Percentiles rank a stretch among this genome's conserved stretches.
Conservation (phyloP, 352 stramenopile genomes). For the Globisporangium canariense region DNA sequence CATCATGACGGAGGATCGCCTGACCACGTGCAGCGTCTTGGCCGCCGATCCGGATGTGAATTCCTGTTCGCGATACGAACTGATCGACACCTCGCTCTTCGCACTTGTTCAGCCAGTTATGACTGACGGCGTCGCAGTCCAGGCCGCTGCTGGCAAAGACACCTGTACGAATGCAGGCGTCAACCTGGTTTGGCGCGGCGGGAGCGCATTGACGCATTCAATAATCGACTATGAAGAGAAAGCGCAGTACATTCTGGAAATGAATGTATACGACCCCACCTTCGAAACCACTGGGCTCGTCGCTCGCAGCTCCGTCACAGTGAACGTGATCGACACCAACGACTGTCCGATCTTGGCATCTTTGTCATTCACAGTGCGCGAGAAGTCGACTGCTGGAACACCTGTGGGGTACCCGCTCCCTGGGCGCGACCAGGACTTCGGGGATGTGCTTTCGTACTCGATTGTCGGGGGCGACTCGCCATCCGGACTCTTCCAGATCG, state of each 20-base stretch:
- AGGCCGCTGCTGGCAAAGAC: background rate
- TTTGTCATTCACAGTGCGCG: conserved; percentile 39
- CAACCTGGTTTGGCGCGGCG: conserved; percentile 6
- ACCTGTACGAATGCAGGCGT: conserved; percentile 2
- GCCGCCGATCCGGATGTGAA: conserved; percentile 36
- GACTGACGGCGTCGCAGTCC: background rate
- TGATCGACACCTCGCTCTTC: conserved; percentile 20
- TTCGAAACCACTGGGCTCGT: conserved; percentile 27
- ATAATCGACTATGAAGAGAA: conserved; percentile 36
- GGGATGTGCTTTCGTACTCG: conserved; percentile 41
- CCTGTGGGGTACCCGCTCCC: conserved; percentile 51
- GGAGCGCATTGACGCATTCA: background rate
- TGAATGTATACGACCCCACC: conserved; percentile 36
- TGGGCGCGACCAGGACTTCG: conserved; percentile 46
- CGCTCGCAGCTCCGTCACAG: conserved; percentile 20
- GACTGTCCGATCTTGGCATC: conserved; percentile 46
- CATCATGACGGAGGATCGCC: conserved; percentile 19
- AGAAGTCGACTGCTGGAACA: conserved; percentile 25
- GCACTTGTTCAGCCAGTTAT: background rate
- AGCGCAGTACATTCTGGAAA: conserved; percentile 26
- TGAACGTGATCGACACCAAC: conserved; percentile 47
- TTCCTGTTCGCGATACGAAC: conserved; percentile 47
- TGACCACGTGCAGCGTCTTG: conserved; percentile 30
- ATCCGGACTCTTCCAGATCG: conserved; percentile 36
- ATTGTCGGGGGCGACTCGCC: conserved; percentile 27